A percentile compares a stretch with the other conserved stretches of the same genome.
Conservation (phyloP, 1,284 basidiomycete genomes). For the Heterobasidion occidentale region DNA sequence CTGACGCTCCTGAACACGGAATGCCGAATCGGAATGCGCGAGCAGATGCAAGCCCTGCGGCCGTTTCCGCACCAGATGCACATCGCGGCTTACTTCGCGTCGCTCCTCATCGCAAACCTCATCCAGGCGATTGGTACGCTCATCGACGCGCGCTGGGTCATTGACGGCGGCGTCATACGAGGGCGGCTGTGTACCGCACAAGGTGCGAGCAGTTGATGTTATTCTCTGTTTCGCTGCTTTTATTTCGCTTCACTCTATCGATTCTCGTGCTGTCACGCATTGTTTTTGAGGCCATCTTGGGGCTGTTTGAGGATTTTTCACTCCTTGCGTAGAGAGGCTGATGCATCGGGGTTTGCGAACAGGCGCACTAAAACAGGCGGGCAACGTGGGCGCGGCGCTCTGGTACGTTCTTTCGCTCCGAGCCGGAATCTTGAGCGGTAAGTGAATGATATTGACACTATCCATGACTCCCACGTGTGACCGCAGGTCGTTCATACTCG, state of each 20-base stretch:
- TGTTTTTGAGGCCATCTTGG: too few relatives aligned
- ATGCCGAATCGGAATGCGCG: conserved; percentile 7
- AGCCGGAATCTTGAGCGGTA: background rate
- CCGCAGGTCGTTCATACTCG: conserved; percentile 30
- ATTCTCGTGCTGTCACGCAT: background rate
- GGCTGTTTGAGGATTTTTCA: background rate
- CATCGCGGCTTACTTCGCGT: conserved; percentile 25
- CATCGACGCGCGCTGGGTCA: conserved; percentile 32
- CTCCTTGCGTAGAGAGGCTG: background rate
- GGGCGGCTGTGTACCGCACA: conserved; percentile 32
- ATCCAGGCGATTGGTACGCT: conserved; percentile 33
- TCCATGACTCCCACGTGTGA: background rate
- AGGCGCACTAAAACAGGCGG: conserved; percentile 32
- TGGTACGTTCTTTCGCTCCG: conserved; percentile 19
- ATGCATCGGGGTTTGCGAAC: background rate
- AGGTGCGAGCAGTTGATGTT: conserved; percentile 18
- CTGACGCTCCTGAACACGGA: background rate
- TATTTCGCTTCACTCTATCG: background rate
- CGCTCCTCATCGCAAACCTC: conserved; percentile 32
- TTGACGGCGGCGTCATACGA: conserved; percentile 21
- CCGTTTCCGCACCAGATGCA: conserved; percentile 18
- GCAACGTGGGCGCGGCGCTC: conserved; percentile 34
- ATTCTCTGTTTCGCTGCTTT: background rate
- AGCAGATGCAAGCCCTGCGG: conserved; percentile 12
- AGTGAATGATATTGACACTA: background rate